Conservation (phyloP, 148 eudicot genomes). For the Amaranthus hypochondriacus region DNA sequence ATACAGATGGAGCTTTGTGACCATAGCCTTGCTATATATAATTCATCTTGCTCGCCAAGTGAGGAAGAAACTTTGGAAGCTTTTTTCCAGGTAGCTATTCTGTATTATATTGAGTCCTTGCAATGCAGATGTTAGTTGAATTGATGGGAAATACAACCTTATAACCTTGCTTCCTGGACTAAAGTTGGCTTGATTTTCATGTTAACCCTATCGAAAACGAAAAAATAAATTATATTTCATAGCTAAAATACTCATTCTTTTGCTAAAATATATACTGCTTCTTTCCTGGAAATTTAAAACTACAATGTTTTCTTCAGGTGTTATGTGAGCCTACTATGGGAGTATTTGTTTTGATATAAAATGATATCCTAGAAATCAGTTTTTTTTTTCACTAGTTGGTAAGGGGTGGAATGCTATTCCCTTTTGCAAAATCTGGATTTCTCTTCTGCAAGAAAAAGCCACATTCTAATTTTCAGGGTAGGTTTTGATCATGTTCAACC, state of each 20-base stretch:
- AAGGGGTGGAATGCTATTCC: too few species aligned
- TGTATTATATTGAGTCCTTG: not conserved
- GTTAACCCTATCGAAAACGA: not conserved
- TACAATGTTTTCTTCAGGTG: too few species aligned
- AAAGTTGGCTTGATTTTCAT: not conserved
- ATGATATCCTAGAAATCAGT: too few species aligned
- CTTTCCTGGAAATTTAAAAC: too few species aligned
- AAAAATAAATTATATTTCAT: not conserved
- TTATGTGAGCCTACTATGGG: too few species aligned
- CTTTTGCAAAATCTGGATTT: too few species aligned
- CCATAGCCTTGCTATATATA: conserved; percentile 49
- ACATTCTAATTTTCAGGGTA: too few species aligned
- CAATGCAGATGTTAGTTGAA: not conserved
- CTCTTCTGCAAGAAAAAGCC: too few species aligned
- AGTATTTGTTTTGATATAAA: too few species aligned
- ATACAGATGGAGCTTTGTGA: conserved; percentile 97
- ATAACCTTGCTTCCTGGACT: not conserved
- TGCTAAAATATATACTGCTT: too few species aligned
- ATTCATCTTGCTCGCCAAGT: conserved; percentile 30
- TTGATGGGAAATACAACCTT: not conserved
- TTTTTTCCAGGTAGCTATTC: conserved; percentile 55
- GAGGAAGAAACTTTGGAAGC: conserved; percentile 57
- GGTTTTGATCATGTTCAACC: too few species aligned
- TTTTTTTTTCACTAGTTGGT: too few species aligned
- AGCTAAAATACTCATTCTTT: not conserved